Conservation (phyloP, 2,329 filamentous ascomycete species). For the Verticillium nonalfalfae region DNA sequence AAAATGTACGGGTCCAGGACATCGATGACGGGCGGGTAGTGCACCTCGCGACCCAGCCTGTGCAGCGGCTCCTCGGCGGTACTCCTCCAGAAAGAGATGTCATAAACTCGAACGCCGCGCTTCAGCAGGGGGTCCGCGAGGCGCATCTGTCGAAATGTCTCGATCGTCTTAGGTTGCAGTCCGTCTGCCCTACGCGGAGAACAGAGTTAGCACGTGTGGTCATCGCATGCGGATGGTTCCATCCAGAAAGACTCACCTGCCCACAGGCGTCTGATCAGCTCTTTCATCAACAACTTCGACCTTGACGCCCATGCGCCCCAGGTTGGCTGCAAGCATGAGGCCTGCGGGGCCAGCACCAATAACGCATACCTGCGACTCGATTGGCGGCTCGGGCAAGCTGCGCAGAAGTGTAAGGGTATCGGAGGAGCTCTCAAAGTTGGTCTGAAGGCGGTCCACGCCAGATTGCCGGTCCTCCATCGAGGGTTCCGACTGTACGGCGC, state of each 20-base stretch:
- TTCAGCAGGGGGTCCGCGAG: slow-evolving; percentile 63
- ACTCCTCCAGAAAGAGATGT: slow-evolving; percentile 67
- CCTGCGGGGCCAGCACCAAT: slow-evolving; percentile 51
- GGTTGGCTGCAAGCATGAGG: slow-evolving; percentile 46
- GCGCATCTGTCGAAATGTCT: slow-evolving; percentile 68
- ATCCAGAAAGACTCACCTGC: slow-evolving; percentile 30
- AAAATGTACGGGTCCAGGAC: slow-evolving; percentile 52
- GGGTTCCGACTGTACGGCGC: slow-evolving; percentile 23
- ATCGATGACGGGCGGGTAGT: slow-evolving; percentile 59
- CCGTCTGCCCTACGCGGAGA: slow-evolving; percentile 52
- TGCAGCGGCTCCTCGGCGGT: slow-evolving; percentile 44
- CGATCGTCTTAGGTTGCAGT: slow-evolving; percentile 71
- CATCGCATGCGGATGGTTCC: background rate
- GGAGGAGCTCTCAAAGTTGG: slow-evolving; percentile 26
- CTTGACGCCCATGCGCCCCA: slow-evolving; percentile 61
- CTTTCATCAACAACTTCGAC: slow-evolving; percentile 63
- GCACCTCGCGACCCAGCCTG: slow-evolving; percentile 58
- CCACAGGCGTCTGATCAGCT: slow-evolving; percentile 60
- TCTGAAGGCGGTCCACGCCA: slow-evolving; percentile 18
- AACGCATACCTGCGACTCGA: slow-evolving; percentile 41
- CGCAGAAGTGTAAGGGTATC: slow-evolving; percentile 41
- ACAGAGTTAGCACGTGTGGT: slow-evolving; percentile 8
- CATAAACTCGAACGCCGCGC: slow-evolving; percentile 64
- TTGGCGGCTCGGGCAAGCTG: slow-evolving; percentile 39
- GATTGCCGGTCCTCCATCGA: slow-evolving; percentile 22